Base-by-base conservation (phyloP, 2,329 filamentous ascomycete genomes). In the Colletotrichum musicola region DNA sequence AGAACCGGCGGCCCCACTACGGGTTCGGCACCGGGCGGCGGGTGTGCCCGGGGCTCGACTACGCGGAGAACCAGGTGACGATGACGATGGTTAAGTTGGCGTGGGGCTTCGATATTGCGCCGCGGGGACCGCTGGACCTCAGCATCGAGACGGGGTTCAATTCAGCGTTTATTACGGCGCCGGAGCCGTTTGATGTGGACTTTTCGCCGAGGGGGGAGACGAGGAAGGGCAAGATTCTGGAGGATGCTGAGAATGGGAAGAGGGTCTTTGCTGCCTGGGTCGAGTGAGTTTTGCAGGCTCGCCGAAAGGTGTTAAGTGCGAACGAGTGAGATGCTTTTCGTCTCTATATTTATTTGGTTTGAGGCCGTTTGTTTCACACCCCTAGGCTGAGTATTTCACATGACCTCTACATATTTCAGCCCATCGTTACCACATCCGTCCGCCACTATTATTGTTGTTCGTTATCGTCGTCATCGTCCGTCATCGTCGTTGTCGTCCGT, bases 21-120 rank as follows among this genome's bases (percentile, higher is more conserved):
- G 76, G 76, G 1, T 87, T 86, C 70, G 84, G 84, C 0, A 81
- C 79, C 9, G 85, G 85, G 0, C 77, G 85, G 6, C 78, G 85
- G 6, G 79, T 83, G 35, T 87, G 85, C 68, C 79, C 81, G 1
- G 85, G 85, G 0, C 81, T 84, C 14, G 80, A 85, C 56, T 80
- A 87, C 20, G 83, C 83, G 3, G 82, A 84, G 71, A 80, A 81
- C 35, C 83, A 79, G 35, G 71, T 87, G 35, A 74, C 82, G 58
- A 56, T 81, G 1, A 75, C 75, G 3, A 74, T 82, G 51, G 75
- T 82, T 1, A 81, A 82, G 65, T 53, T 83, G 12, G 69, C 88
- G 0, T 89, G 86, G 86, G 83, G 81, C 1, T 85, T 86, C 53
- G 74, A 82, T 4, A 75, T 82, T 46, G 59, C 71, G 2, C 67